Evolutionary conservation across 2,329 filamentous ascomycete genomes (phyloP), one percentile per base, ranked within the genome.

Genomic region (Pseudogymnoascus sp.): DNA sequence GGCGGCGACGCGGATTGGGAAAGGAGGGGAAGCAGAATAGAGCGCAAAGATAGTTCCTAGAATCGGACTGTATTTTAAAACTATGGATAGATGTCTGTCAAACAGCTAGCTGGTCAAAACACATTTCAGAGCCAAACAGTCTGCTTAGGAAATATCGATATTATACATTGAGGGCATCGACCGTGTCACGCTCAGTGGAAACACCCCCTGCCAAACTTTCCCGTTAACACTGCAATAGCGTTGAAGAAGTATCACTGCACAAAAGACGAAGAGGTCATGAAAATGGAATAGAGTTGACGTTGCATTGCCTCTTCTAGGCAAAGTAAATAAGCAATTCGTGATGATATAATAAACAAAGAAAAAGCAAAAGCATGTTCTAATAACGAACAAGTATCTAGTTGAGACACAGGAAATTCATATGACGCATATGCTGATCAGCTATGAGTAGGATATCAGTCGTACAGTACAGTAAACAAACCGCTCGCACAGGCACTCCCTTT

Each of bases 401-500:
- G 17, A 33, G 35, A 57, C 50, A 57, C 50, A 57, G 28, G 28
- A 57, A 57, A 57, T 57, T 57, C 50, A 57, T 57, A 19, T 33
- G 28, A 57, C 50, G 50, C 50, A 57, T 57, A 53, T 57, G 50
- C 50, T 57, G 50, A 33, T 33, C 28, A 57, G 50, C 50, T 33
- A 57, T 57, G 50, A n/a, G 50, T 57, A 57, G 50, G 50, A 57
- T 57, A 57, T 57, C 50, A 57, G 50, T 57, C 50, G 50, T 57
- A 57, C 50, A 57, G 50, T 57, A 57, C 50, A 57, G 47, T 53
- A 53, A 53, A 47, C 31, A 57, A 33, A 57, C 50, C 50, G 28
- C 50, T 57, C 50, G 50, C 50, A 10, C n/a, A 57, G 50, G 50
- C 50, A 33, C 28, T 33, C 11, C 26, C n/a, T 33, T 50, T 31